Evolutionary conservation across 1,284 basidiomycete species (phyloP).

Genomic region (Nidula niveotomentosa): DNA sequence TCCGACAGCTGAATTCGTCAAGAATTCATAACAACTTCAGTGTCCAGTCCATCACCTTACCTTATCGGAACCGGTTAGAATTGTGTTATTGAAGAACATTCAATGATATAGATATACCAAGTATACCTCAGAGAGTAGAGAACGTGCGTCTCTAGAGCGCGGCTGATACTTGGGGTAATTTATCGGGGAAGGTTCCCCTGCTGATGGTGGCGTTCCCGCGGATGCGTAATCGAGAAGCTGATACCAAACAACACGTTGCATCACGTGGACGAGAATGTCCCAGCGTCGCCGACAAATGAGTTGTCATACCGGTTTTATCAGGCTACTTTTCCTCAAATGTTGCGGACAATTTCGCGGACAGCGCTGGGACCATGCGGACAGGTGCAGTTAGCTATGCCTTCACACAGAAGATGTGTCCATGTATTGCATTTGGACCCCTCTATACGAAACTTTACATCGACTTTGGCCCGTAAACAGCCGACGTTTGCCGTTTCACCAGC

Average conservation of each 20-base stretch:
- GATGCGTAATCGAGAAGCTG: not conserved
- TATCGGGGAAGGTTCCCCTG: not conserved
- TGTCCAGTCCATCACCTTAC: no score
- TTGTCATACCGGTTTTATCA: no score
- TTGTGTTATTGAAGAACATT: no score
- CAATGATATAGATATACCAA: no score
- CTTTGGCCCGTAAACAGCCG: slow-evolving; percentile 36
- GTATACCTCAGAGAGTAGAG: no score
- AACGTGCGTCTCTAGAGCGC: no score
- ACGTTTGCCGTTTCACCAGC: slow-evolving; percentile 33
- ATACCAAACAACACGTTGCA: slow-evolving; percentile 3
- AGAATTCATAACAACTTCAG: no score
- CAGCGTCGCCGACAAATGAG: not conserved
- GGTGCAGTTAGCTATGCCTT: not conserved
- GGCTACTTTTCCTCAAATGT: not conserved
- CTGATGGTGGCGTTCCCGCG: not conserved
- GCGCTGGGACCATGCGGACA: not conserved
- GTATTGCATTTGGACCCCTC: slow-evolving; percentile 26
- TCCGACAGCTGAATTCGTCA: no score
- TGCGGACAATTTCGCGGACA: not conserved
- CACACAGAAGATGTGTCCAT: slow-evolving; percentile 18
- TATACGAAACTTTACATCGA: slow-evolving; percentile 34
- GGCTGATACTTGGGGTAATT: not conserved
- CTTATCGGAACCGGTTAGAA: no score
- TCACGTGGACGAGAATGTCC: not conserved